A percentile compares a stretch with the other conserved stretches of the same genome.
Conservation (phyloP, 2,329 filamentous ascomycete genomes). For the Pleomassaria siparia region DNA sequence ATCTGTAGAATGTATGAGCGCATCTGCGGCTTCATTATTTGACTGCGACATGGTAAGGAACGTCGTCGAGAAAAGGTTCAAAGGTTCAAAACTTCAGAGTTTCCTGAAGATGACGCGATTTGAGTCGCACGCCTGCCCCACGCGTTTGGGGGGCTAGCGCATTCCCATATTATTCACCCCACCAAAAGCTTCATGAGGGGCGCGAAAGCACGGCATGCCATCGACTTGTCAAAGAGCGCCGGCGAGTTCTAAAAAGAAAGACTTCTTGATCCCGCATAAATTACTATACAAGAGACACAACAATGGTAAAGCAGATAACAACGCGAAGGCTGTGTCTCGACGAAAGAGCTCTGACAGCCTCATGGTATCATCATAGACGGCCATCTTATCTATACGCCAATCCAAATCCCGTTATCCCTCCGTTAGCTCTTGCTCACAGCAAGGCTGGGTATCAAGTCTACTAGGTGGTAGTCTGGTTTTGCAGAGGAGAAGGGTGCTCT, state of each 20-base stretch:
- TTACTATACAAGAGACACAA: too few species aligned
- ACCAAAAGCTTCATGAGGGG: neutral
- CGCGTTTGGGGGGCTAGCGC: neutral
- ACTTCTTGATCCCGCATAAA: too few species aligned
- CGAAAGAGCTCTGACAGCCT: constrained; percentile 2
- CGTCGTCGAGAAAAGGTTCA: neutral
- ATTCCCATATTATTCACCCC: neutral
- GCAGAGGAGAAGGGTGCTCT: constrained; percentile 28
- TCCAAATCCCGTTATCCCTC: constrained; percentile 4
- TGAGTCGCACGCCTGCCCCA: too few species aligned
- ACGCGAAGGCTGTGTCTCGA: constrained; percentile 5
- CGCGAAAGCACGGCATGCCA: neutral
- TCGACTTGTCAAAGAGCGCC: too few species aligned
- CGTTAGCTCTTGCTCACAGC: neutral
- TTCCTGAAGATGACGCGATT: constrained; percentile 3
- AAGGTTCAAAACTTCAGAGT: neutral
- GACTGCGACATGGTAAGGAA: constrained; percentile 10
- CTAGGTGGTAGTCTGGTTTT: constrained; percentile 16
- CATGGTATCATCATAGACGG: constrained; percentile 10
- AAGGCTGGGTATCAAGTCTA: constrained; percentile 8
- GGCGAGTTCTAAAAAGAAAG: neutral
- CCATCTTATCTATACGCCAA: constrained; percentile 8
- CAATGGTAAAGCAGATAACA: neutral
- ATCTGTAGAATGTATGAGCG: constrained; percentile 62
- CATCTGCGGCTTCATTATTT: constrained; percentile 39